A percentile compares a stretch with the other conserved stretches of the same genome.
phyloP scores from a whole-genome alignment of 2,329 filamentous ascomycete genomes.

The Botryotinia narcissicola region DNA sequence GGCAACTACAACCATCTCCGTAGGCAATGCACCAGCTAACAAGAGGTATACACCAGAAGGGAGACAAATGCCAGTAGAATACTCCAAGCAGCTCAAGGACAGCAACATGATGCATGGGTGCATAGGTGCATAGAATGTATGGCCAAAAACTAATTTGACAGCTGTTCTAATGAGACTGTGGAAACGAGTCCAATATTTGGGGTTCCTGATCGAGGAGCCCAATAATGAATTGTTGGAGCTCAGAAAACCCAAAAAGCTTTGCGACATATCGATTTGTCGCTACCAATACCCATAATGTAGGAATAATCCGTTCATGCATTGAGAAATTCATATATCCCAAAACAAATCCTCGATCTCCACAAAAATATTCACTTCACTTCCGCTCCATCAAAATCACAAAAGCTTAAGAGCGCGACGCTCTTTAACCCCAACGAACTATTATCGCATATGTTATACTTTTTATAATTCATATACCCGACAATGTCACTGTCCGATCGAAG shows the following conservation, averaged over 20 bases:
- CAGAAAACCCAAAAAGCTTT: constrained; percentile 19
- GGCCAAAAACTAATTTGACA: constrained; percentile 47
- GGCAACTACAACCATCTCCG: constrained; percentile 46
- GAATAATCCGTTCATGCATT: too few relatives aligned
- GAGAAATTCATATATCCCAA: not conserved
- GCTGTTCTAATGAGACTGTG: constrained; percentile 39
- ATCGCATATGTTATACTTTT: not conserved
- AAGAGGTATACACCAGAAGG: constrained; percentile 44
- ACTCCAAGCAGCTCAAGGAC: constrained; percentile 41
- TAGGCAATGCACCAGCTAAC: constrained; percentile 44
- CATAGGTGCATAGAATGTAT: constrained; percentile 45
- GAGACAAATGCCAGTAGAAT: constrained; percentile 44
- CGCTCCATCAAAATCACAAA: not conserved
- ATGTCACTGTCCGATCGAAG: not conserved
- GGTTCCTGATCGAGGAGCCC: constrained; percentile 40
- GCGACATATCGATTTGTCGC: not conserved
- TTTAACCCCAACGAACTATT: not conserved
- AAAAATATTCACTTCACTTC: not conserved
- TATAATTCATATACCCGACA: not conserved
- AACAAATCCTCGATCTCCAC: not conserved
- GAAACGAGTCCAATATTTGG: constrained; percentile 37
- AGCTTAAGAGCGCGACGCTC: not conserved
- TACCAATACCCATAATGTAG: not conserved
- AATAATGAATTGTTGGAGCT: constrained; percentile 38
- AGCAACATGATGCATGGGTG: constrained; percentile 41